A percentile compares a stretch with the other conserved stretches of the same genome.
Conservation (phyloP, 352 stramenopile species). For the Globisporangium canariense region DNA sequence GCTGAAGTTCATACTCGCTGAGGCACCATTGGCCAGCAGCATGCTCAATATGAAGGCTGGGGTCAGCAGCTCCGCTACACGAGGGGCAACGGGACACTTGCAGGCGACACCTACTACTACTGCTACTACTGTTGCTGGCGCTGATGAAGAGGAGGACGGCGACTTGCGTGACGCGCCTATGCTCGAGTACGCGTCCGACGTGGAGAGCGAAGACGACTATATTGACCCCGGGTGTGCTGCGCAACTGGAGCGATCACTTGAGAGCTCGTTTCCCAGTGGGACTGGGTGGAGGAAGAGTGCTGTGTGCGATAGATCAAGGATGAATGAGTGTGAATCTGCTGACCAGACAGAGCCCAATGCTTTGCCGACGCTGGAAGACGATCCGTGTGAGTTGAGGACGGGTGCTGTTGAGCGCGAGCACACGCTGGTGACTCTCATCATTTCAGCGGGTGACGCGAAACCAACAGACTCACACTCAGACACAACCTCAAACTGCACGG, state of each 20-base stretch:
- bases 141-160: background rate
- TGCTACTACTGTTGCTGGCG: background rate
- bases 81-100: no score
- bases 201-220: constrained; percentile 20
- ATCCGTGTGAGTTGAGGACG: background rate
- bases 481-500: background rate
- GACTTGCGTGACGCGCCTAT: constrained; percentile 9
- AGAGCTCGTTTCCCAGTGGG: background rate
- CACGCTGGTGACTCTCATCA: background rate
- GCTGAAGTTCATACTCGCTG: constrained; percentile 26
- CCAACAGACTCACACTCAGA: background rate
- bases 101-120: background rate
- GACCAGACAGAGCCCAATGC: background rate
- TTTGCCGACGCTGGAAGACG: background rate
- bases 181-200: constrained; percentile 18
- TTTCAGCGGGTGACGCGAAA: background rate
- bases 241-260: background rate
- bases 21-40: constrained; percentile 9
- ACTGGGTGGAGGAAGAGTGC: background rate
- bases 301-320: background rate
- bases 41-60: background rate
- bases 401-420: background rate
- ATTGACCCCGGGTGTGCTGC: background rate
- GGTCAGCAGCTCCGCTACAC: no score
- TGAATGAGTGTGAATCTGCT: background rate